Percentiles rank a stretch among this genome's conserved stretches.
Conservation (phyloP, 1,284 basidiomycete genomes). For the Ceratobasidium sp. region DNA sequence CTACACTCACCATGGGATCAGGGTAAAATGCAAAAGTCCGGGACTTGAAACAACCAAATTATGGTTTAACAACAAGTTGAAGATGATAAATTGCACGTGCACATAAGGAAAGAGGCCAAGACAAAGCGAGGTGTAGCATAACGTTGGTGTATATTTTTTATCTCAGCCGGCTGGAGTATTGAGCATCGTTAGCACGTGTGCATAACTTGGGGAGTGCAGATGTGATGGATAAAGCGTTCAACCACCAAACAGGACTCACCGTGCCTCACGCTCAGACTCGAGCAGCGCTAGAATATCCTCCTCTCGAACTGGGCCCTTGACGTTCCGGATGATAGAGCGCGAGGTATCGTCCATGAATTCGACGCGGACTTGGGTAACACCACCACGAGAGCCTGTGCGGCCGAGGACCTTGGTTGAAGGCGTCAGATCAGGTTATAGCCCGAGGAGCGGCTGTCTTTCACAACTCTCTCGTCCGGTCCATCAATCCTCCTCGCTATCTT, state of each 20-base stretch:
- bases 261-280: constrained; percentile 99
- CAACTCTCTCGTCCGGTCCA: not conserved
- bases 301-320: constrained; percentile 96
- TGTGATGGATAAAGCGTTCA: not conserved
- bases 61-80: constrained; percentile 8
- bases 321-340: constrained; percentile 98
- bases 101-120: constrained; percentile 32
- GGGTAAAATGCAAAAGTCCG: no score
- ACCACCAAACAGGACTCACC: constrained; percentile 68
- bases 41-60: not conserved
- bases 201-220: not conserved
- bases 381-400: constrained; percentile 98
- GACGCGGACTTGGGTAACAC: constrained; percentile 99
- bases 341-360: constrained; percentile 99
- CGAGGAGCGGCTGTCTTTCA: not conserved
- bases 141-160: constrained; percentile 13
- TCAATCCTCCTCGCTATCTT: not conserved
- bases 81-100: constrained; percentile 38
- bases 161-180: constrained; percentile 35
- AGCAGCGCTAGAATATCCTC: constrained; percentile 97
- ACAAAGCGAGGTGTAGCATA: not conserved
- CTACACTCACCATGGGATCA: no score
- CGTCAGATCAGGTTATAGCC: not conserved
- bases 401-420: constrained; percentile 81
- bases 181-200: not conserved